Base-by-base conservation (phyloP, 345 rosid genomes). In the Noccaea bulbosa region DNA sequence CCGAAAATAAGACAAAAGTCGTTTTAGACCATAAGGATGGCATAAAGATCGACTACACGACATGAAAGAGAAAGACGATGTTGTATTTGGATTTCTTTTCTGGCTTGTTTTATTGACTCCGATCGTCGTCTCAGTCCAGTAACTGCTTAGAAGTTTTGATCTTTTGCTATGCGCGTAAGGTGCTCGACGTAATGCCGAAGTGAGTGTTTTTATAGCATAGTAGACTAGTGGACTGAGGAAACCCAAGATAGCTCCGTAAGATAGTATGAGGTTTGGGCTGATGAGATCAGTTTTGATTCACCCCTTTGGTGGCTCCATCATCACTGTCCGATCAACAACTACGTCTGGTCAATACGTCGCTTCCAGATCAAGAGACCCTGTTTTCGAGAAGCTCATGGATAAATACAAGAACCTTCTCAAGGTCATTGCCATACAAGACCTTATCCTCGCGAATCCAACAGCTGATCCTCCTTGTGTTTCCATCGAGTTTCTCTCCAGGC, bases 341-440 rank as follows among this genome's bases (percentile, higher is more conserved):
- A 86, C 92, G 5, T 86, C 97, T 14, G 90, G 84, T 51, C 85
- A 79, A 71, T 85, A 86, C 51, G 97, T 91, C 2, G 93, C 87
- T 39, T 84, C 89, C 0, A 82, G 97, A 77, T 77, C 83, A 56
- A 79, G 97, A 80, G 93, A 91, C 67, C 73, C 97, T 43, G 83
- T 90, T 2, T 88, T 94, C 64, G 92, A 91, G 81, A 94, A 94
- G 70, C 73, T 86, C 33, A 89, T 94, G 96, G 93, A 88, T 77
- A 89, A 82, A 69, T 86, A 94, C 84, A 94, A 91, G 74, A 84
- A 91, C 83, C 82, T 86, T 63, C 44, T 80, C 77, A 91, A 86
- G 61, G 95, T 91, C 72, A 76, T 85, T 17, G 85, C 89, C 11
- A 74, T 89, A 16, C 97, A 91, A 77, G 95, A 94, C 77, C 86